phyloP scores from a whole-genome alignment of 495 filamentous ascomycete genomes.

The Aspergillus diversus region DNA sequence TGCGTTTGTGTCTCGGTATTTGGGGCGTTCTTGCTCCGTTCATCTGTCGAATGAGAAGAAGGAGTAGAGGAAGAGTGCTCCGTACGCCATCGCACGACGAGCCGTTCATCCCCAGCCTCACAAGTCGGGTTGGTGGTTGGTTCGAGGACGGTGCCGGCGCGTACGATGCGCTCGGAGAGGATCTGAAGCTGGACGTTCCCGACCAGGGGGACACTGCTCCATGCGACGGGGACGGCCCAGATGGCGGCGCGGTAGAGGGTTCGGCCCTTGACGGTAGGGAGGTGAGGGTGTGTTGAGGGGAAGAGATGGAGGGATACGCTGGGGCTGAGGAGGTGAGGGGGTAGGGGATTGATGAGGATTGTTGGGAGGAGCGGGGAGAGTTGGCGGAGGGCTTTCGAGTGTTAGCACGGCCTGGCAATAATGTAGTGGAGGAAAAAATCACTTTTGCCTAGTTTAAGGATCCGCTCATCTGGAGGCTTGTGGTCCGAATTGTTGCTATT shows the following conservation, averaged over 20 bases:
- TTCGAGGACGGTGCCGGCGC: constrained; percentile 42
- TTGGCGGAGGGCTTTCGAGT: constrained; percentile 69
- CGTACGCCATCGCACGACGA: constrained; percentile 86
- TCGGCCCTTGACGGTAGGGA: constrained; percentile 86
- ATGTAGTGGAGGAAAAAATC: constrained; percentile 30
- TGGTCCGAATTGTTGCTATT: constrained; percentile 34
- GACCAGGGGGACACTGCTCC: constrained; percentile 87
- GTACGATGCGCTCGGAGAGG: constrained; percentile 83
- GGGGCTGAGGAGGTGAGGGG: constrained; percentile 84
- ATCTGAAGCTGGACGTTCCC: constrained; percentile 89
- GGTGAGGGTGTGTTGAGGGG: constrained; percentile 93
- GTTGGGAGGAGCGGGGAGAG: constrained; percentile 87
- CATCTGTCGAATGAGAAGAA: constrained; percentile 4
- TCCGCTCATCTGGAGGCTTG: constrained; percentile 71
- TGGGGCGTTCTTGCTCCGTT: not conserved
- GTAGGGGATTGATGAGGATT: constrained; percentile 79
- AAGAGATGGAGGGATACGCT: constrained; percentile 93
- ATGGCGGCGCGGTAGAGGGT: constrained; percentile 90
- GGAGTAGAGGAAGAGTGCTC: constrained; percentile 34
- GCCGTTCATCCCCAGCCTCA: constrained; percentile 64
- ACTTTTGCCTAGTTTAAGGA: constrained; percentile 90
- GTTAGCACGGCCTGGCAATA: not conserved
- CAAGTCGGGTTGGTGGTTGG: not conserved
- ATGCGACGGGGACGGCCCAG: constrained; percentile 93
- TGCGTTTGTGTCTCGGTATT: not conserved